A percentile compares a stretch with the other conserved stretches of the same genome.
These are phyloP conservation scores for Histomonas meleagridis DNA, from an alignment of 208 protist genomes.

Conservation along the genomic window DNA sequence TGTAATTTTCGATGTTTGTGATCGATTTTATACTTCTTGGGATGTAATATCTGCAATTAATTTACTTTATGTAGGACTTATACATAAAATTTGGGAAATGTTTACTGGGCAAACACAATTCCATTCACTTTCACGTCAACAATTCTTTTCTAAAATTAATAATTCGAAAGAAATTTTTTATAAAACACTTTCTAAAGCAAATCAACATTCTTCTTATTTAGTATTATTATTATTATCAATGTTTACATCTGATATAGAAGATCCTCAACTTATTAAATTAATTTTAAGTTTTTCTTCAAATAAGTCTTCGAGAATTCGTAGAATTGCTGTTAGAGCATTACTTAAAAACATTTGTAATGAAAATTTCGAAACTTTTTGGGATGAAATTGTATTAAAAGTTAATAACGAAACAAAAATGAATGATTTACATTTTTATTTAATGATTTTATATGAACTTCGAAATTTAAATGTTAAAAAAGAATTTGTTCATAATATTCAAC, in stretches of 20 bases:
- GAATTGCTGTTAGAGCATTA: neutral
- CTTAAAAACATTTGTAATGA: neutral
- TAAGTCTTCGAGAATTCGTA: neutral
- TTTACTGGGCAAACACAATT: neutral
- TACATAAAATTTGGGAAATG: neutral
- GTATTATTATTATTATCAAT: neutral
- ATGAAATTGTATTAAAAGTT: neutral
- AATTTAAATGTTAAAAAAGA: too few species aligned
- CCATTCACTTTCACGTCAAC: neutral
- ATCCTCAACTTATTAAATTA: neutral
- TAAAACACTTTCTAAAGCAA: neutral
- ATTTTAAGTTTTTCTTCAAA: neutral
- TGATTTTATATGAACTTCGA: neutral
- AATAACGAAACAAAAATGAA: neutral
- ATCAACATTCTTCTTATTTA: neutral
- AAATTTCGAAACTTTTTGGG: neutral
- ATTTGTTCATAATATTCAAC: neutral
- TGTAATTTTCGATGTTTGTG: neutral
- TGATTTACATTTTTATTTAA: neutral
- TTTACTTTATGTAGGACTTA: neutral
- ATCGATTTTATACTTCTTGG: neutral
- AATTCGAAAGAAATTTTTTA: neutral
- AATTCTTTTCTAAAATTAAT: neutral
- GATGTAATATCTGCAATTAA: constrained; percentile 32
- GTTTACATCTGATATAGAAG: neutral